Evolutionary conservation across 1,284 basidiomycete species (phyloP).

Genomic region (Trametes pubescens): DNA sequence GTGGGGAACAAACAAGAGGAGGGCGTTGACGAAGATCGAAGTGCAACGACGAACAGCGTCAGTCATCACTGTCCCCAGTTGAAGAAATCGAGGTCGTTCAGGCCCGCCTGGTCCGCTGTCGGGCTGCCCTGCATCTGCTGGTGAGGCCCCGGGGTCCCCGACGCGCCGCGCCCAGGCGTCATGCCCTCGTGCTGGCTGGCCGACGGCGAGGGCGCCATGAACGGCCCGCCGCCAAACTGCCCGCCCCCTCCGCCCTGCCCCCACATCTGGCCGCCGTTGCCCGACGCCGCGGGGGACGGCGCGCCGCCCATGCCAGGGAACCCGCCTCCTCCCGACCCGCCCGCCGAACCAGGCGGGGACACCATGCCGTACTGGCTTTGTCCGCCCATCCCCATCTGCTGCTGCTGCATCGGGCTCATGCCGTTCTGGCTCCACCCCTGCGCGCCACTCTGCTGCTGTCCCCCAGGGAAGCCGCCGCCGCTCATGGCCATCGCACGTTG

Average conservation of each 20-base stretch:
- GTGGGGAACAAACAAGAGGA: conserved; percentile 3
- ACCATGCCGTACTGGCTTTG: conserved; percentile 49
- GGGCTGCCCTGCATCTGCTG: conserved; percentile 41
- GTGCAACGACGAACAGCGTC: not conserved
- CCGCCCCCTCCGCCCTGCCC: conserved; percentile 30
- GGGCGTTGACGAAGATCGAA: too few relatives aligned
- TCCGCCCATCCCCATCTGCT: conserved; percentile 21
- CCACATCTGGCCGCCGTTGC: conserved; percentile 34
- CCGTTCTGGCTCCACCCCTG: conserved; percentile 18
- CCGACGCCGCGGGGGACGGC: conserved; percentile 31
- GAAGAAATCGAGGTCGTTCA: conserved; percentile 42
- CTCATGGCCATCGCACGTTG: conserved; percentile 34
- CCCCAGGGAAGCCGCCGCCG: conserved; percentile 25
- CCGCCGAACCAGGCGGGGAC: conserved; percentile 45
- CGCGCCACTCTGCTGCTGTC: conserved; percentile 18
- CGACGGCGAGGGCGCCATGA: conserved; percentile 40
- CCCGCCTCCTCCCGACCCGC: conserved; percentile 18
- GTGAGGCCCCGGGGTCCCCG: conserved; percentile 41
- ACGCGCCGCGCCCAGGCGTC: conserved; percentile 37
- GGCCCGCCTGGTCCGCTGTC: conserved; percentile 34
- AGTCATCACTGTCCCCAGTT: conserved; percentile 36
- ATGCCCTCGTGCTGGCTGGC: conserved; percentile 38
- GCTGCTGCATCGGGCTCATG: conserved; percentile 40
- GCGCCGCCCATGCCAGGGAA: conserved; percentile 29
- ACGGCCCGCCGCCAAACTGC: conserved; percentile 32